Evolutionary conservation across 2,329 filamentous ascomycete species (phyloP), one percentile per base, ranked within the genome.

Genomic region (Cercospora janseana): DNA sequence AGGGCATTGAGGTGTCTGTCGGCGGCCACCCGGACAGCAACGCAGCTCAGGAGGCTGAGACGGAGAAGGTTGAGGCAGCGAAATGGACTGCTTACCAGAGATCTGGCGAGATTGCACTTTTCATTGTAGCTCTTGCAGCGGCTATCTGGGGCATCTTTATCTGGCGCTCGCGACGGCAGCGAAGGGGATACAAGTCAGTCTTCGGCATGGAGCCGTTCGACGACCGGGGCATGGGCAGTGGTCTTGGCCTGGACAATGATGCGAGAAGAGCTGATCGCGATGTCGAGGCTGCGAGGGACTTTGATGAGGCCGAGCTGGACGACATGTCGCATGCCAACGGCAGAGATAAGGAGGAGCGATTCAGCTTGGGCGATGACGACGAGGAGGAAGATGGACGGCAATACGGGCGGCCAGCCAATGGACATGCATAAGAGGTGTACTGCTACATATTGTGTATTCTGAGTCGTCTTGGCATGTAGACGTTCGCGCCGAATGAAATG

Each of bases 51-150:
- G 77, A 87, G 63, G 80, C 80, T 24, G 82, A 87, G 63, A 79
- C 83, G 57, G 78, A 87, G 64, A 83, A 86, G 64, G 71, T 95
- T n/a, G 82, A 91, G 60, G 81, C 88, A 21, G 89, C 90, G 13
- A 87, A 91, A 63, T 94, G 90, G 87, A 81, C 85, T 44, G 91
- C 91, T 0, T 96, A 96, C 70, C 86, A 86, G 66, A 85, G 87
- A 62, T 93, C 88, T 2, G 90, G 91, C 43, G 88, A 94, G 70
- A 81, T 91, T 5, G 89, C 90, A 2, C 78, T 96, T 2, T 82
- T 91, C 12, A 81, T 96, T 41, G 88, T 95, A 13, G 75, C 85
- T 44, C 80, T 93, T 52, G 84, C 83, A 1, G 88, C 87, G 1
- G 74, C 72, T 4, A 73, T 80, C 9, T 95, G 88, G 85, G 88